phyloP scores from a whole-genome alignment of 768 basidiomycete genomes.

The Filobasidium wieringae region DNA sequence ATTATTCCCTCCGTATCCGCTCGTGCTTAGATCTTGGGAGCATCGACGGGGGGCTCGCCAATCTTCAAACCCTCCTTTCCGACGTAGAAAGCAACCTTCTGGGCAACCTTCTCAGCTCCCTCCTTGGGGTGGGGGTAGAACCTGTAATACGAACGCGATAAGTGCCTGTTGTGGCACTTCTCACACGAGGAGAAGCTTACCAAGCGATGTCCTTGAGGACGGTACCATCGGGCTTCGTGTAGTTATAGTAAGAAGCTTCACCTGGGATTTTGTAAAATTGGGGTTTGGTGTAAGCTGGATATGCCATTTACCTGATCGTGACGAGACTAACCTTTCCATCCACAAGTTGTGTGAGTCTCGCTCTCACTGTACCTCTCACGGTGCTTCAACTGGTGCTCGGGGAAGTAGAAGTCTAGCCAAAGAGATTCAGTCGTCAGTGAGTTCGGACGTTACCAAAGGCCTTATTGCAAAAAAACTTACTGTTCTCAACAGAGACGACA shows the following conservation, averaged over 20 bases:
- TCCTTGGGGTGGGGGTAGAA: constrained; percentile 31
- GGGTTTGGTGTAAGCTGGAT: background rate
- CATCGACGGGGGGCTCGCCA: constrained; percentile 2
- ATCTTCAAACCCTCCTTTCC: constrained; percentile 15
- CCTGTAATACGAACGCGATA: no score
- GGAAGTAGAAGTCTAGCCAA: constrained; percentile 30
- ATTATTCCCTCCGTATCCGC: no score
- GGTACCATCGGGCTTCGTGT: constrained; percentile 27
- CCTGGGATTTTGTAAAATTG: constrained; percentile 13
- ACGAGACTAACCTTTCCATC: constrained; percentile 31
- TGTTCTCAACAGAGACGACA: constrained; percentile 25
- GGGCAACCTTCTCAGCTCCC: constrained; percentile 28
- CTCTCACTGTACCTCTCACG: constrained; percentile 21
- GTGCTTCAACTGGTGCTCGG: constrained; percentile 29
- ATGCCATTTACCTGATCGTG: background rate
- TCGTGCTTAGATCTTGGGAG: background rate
- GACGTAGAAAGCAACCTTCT: constrained; percentile 34
- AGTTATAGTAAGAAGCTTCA: constrained; percentile 32
- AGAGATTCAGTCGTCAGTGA: background rate
- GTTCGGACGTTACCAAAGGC: constrained; percentile 2
- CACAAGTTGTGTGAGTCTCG: constrained; percentile 29
- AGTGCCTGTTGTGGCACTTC: background rate
- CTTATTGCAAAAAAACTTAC: constrained; percentile 5
- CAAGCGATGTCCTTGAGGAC: constrained; percentile 33
- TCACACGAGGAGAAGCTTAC: no score